A percentile compares a stretch with the other conserved stretches of the same genome.
Evolutionary conservation across 2,329 filamentous ascomycete genomes (phyloP).

Genomic region (Penicillium sclerotigenum): DNA sequence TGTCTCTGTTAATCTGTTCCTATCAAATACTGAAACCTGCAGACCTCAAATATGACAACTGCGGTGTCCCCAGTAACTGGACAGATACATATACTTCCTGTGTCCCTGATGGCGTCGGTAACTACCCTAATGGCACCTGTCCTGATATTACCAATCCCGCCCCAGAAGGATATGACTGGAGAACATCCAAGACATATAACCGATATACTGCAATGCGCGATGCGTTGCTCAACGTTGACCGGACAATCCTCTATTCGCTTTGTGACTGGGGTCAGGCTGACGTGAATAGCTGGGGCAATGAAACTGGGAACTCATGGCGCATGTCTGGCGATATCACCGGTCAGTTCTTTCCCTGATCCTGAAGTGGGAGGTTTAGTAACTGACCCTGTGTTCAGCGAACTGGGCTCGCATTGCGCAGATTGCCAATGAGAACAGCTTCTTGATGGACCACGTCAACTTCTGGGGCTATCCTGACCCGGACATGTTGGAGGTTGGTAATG

Average conservation of each 20-base stretch:
- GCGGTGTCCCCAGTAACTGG: conserved; percentile 42
- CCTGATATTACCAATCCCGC: conserved; percentile 35
- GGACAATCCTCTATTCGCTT: conserved; percentile 51
- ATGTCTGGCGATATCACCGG: conserved; percentile 36
- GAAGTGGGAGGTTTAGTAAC: neutral
- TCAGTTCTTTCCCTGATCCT: conserved; percentile 3
- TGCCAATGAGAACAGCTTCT: conserved; percentile 51
- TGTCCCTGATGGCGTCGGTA: conserved; percentile 37
- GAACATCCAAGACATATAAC: conserved; percentile 45
- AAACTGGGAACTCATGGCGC: conserved; percentile 49
- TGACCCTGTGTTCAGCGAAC: conserved; percentile 15
- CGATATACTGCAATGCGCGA: conserved; percentile 54
- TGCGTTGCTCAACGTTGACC: conserved; percentile 45
- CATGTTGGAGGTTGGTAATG: conserved; percentile 53
- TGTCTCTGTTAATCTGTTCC: too few species aligned
- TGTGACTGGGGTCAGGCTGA: conserved; percentile 55
- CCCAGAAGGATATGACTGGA: conserved; percentile 52
- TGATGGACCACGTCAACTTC: conserved; percentile 46
- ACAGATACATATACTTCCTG: conserved; percentile 41
- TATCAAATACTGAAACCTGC: neutral
- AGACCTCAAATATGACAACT: conserved; percentile 60
- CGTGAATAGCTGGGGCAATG: conserved; percentile 51
- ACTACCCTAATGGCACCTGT: conserved; percentile 44
- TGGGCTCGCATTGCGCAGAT: conserved; percentile 41
- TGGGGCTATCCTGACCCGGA: conserved; percentile 53